phyloP scores from a whole-genome alignment of 163 green algal species.

The Trebouxiophyceae sp. region DNA sequence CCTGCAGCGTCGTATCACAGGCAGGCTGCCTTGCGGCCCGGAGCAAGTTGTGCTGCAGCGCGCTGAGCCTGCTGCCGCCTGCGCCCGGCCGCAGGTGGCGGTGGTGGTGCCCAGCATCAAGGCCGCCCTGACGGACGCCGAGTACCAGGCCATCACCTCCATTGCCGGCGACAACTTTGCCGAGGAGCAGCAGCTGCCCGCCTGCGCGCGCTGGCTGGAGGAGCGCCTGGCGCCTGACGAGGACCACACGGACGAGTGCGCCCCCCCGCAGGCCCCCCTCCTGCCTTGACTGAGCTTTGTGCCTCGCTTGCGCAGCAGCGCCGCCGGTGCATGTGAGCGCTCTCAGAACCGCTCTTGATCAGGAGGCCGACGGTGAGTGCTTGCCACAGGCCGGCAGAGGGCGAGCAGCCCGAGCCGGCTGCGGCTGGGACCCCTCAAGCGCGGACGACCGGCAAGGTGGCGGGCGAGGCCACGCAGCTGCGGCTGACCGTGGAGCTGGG shows the following conservation, averaged over 20 bases:
- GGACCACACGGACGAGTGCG: neutral
- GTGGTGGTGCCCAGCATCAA: slow-evolving; percentile 55
- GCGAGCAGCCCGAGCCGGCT: neutral
- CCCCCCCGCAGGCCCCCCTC: neutral
- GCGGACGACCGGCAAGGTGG: neutral
- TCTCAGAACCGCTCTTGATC: too few relatives aligned
- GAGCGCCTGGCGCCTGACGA: slow-evolving; percentile 14
- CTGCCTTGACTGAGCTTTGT: too few relatives aligned
- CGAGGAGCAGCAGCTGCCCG: slow-evolving; percentile 39
- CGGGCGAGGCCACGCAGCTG: neutral
- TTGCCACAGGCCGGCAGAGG: neutral
- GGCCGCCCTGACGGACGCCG: slow-evolving; percentile 47
- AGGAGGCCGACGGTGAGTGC: too few relatives aligned
- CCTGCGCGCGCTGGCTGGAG: slow-evolving; percentile 30
- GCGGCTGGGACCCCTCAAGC: neutral
- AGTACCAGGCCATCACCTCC: slow-evolving; percentile 61
- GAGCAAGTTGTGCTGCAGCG: too few relatives aligned
- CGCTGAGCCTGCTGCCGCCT: too few relatives aligned
- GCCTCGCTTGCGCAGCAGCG: too few relatives aligned
- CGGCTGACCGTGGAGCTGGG: slow-evolving; percentile 40
- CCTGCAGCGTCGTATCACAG: too few relatives aligned
- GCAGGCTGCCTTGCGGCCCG: too few relatives aligned
- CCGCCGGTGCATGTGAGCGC: too few relatives aligned
- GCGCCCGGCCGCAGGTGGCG: slow-evolving; percentile 35
- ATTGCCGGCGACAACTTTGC: slow-evolving; percentile 59